Evolutionary conservation across 257 asterid genomes (phyloP).

Genomic region (Orobanche coerulescens): DNA sequence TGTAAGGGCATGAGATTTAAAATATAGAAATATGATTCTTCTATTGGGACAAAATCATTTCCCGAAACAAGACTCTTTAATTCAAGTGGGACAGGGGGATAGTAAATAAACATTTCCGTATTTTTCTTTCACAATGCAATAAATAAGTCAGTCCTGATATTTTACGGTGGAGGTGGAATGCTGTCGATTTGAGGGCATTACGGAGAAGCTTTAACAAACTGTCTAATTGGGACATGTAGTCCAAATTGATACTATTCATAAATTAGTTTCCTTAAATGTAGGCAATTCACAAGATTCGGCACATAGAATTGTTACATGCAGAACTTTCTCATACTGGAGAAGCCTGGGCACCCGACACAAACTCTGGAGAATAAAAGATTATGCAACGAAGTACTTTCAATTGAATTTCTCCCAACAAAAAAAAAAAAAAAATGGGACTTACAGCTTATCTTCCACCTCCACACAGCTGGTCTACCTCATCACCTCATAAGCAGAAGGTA

Average conservation of each 20-base stretch:
- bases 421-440: slow-evolving; percentile 13
- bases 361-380: neutral
- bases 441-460: slow-evolving; percentile 16
- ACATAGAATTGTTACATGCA: neutral
- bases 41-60: too few species aligned
- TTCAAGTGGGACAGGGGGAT: too few species aligned
- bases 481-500: slow-evolving; percentile 62
- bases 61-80: too few species aligned
- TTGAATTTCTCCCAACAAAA: neutral
- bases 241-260: neutral
- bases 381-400: neutral
- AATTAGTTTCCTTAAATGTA: neutral
- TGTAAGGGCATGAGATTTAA: too few species aligned
- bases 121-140: too few species aligned
- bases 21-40: too few species aligned
- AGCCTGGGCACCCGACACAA: neutral
- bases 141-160: too few species aligned
- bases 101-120: neutral
- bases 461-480: slow-evolving; percentile 35
- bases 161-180: too few species aligned
- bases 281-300: neutral
- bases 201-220: neutral
- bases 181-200: neutral
- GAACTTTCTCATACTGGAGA: neutral
- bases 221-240: neutral